Evolutionary conservation across 2,329 filamentous ascomycete species (phyloP).

Genomic region (Neopestalotiopsis sp.): DNA sequence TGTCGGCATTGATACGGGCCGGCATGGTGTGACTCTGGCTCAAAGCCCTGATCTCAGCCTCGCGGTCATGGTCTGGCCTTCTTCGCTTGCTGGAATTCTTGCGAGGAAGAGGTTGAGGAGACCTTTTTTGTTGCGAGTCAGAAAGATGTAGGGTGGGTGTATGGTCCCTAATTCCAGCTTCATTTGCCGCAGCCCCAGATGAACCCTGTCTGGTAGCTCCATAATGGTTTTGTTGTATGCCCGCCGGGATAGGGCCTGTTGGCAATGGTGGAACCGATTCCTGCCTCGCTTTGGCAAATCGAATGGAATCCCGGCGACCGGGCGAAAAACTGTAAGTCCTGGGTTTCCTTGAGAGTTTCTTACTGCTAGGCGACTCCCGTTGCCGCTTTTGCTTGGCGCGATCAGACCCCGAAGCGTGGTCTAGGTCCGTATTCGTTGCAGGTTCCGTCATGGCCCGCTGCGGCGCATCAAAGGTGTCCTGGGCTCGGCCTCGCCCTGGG

Average conservation of each 20-base stretch:
- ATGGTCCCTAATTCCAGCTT: constrained; percentile 39
- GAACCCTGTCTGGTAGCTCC: constrained; percentile 19
- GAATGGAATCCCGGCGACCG: constrained; percentile 60
- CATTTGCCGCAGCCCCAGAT: constrained; percentile 20
- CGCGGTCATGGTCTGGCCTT: constrained; percentile 76
- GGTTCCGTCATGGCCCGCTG: constrained; percentile 33
- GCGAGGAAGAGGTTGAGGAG: constrained; percentile 63
- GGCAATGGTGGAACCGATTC: constrained; percentile 31
- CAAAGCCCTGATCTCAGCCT: constrained; percentile 89
- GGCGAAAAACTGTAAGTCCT: constrained; percentile 60
- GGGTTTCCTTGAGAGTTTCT: constrained; percentile 47
- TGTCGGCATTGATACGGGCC: constrained; percentile 64
- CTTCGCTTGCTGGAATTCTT: constrained; percentile 80
- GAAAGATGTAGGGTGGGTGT: constrained; percentile 61
- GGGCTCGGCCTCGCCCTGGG: constrained; percentile 50
- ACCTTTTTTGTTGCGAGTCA: constrained; percentile 60
- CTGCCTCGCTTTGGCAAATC: constrained; percentile 39
- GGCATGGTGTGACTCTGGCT: constrained; percentile 64
- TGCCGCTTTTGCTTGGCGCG: constrained; percentile 13
- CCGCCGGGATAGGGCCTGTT: constrained; percentile 23
- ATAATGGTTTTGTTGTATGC: constrained; percentile 20
- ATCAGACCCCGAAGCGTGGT: neutral
- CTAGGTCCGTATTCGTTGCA: neutral
- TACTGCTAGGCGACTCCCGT: constrained; percentile 18
- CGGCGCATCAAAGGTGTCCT: constrained; percentile 36